Percentiles rank a stretch among this genome's conserved stretches.
Conservation (phyloP, 2,329 filamentous ascomycete genomes). For the Fusarium abutilonis region DNA sequence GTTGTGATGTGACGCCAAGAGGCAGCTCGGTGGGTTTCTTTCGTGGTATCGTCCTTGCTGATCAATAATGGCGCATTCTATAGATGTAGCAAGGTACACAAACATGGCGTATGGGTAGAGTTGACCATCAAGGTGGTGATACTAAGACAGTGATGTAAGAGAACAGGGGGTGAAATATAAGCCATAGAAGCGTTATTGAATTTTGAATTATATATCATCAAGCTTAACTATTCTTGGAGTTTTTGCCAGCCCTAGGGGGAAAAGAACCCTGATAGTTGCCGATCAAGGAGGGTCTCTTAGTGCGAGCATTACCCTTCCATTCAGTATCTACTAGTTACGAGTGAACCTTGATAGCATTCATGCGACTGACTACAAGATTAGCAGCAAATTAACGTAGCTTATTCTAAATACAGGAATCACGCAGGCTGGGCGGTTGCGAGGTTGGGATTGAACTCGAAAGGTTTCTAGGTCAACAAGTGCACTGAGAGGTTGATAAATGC, state of each 20-base stretch:
- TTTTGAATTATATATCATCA: too few relatives aligned
- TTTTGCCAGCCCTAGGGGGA: background rate
- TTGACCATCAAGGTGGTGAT: slow-evolving; percentile 27
- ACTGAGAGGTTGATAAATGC: too few relatives aligned
- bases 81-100: background rate
- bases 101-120: background rate
- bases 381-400: too few relatives aligned
- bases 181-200: too few relatives aligned
- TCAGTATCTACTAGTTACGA: background rate
- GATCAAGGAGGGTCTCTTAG: background rate
- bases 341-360: slow-evolving; percentile 22
- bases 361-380: too few relatives aligned
- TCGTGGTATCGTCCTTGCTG: background rate
- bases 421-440: too few relatives aligned
- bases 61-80: background rate
- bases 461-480: too few relatives aligned
- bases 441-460: too few relatives aligned
- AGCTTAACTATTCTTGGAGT: too few relatives aligned
- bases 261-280: slow-evolving; percentile 26
- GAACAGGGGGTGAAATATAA: background rate
- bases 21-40: background rate
- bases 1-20: too few relatives aligned
- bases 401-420: too few relatives aligned
- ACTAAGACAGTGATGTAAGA: background rate
- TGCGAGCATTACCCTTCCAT: background rate